Percentiles rank a stretch among this genome's conserved stretches.
These are phyloP conservation scores for Mucor sp. DNA, from an alignment of 371 early-diverging fungal genomes.

Conservation along the genomic window DNA sequence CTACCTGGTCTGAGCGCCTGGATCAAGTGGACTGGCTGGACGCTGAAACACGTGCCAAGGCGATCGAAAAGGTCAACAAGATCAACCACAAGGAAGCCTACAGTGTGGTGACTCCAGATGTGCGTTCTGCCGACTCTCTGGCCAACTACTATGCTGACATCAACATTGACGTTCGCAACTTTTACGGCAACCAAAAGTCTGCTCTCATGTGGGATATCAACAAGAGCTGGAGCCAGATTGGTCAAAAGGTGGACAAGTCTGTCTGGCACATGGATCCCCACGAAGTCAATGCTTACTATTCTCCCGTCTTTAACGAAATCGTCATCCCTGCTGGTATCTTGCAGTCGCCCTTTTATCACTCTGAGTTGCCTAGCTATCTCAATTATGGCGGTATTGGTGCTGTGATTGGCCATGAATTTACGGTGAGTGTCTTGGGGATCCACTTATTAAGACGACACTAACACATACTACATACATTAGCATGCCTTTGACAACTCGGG, in stretches of 20 bases:
- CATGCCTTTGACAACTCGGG: constrained; percentile 60
- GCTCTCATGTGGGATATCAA: constrained; percentile 21
- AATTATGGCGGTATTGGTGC: constrained; percentile 65
- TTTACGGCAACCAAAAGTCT: constrained; percentile 48
- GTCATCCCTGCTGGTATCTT: constrained; percentile 67
- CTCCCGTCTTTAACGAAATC: constrained; percentile 53
- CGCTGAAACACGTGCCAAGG: constrained; percentile 42
- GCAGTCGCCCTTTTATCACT: constrained; percentile 48
- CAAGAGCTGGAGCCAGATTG: constrained; percentile 29
- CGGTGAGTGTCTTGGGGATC: constrained; percentile 34
- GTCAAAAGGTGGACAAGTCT: constrained; percentile 46
- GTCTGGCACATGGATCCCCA: constrained; percentile 62
- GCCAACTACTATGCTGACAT: constrained; percentile 43
- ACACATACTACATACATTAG: background rate
- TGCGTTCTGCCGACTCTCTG: constrained; percentile 44
- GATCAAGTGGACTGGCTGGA: constrained; percentile 56
- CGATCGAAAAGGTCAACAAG: constrained; percentile 51
- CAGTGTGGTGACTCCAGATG: constrained; percentile 49
- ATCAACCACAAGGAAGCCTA: constrained; percentile 53
- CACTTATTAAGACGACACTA: background rate
- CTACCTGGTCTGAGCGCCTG: constrained; percentile 42
- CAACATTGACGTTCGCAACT: constrained; percentile 27
- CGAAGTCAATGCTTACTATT: constrained; percentile 67
- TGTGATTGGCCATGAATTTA: constrained; percentile 66
- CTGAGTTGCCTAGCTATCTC: constrained; percentile 49